Conservation (phyloP, 805 yeast genomes). For the Alloascoidea hylecoeti region DNA sequence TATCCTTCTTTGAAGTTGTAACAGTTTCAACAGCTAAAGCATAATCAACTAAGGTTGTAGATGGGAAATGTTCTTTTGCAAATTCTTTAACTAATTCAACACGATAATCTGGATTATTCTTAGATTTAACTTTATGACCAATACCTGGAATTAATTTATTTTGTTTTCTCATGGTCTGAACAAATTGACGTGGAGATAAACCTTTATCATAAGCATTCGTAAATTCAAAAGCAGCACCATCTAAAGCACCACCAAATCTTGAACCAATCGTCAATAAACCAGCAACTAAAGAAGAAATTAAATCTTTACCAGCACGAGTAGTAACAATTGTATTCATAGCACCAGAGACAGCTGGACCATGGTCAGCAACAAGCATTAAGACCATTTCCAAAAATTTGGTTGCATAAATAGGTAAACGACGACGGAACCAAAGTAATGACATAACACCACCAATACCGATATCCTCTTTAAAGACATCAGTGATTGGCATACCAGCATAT, state of each 20-base stretch:
- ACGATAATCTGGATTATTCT: slow-evolving; percentile 32
- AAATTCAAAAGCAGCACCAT: slow-evolving; percentile 31
- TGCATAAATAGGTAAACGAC: slow-evolving; percentile 27
- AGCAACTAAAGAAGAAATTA: slow-evolving; percentile 28
- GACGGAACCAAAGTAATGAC: slow-evolving; percentile 31
- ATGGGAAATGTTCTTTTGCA: slow-evolving; percentile 28
- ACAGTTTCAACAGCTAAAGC: slow-evolving; percentile 33
- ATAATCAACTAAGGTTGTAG: slow-evolving; percentile 25
- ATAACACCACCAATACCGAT: slow-evolving; percentile 33
- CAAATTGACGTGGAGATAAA: slow-evolving; percentile 28
- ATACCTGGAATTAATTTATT: slow-evolving; percentile 32
- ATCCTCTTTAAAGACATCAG: slow-evolving; percentile 30
- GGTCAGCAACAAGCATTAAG: slow-evolving; percentile 33
- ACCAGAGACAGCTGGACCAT: slow-evolving; percentile 32
- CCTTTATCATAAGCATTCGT: slow-evolving; percentile 27
- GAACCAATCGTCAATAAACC: slow-evolving; percentile 30
- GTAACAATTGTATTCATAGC: slow-evolving; percentile 34
- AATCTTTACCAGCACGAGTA: slow-evolving; percentile 31
- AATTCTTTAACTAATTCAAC: slow-evolving; percentile 31
- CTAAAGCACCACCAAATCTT: slow-evolving; percentile 31
- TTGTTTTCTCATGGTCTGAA: slow-evolving; percentile 29
- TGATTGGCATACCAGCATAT: slow-evolving; percentile 31
- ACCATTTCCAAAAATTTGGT: slow-evolving; percentile 31
- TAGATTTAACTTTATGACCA: slow-evolving; percentile 30
- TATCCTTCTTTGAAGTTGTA: slow-evolving; percentile 33